Conservation (phyloP, 805 yeast species). For the Yarrowia sp. region DNA sequence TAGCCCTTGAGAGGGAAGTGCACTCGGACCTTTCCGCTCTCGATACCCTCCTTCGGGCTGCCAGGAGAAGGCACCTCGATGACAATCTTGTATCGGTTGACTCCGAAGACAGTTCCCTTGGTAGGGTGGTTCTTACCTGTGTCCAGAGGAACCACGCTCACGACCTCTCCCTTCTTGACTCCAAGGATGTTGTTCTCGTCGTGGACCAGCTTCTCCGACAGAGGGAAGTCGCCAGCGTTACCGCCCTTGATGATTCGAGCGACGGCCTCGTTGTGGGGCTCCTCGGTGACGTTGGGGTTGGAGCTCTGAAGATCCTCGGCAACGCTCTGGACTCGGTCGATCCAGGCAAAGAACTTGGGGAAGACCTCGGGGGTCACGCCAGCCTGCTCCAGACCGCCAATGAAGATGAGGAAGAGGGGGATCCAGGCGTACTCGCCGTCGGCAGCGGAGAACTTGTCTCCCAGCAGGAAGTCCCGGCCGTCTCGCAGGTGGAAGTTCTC, state of each 20-base stretch:
- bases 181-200: constrained; percentile 15
- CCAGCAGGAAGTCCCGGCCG: constrained; percentile 15
- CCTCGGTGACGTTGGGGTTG: constrained; percentile 15
- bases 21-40: constrained; percentile 6
- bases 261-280: neutral
- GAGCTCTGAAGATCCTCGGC: constrained; percentile 5
- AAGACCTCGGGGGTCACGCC: constrained; percentile 3
- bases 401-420: constrained; percentile 12
- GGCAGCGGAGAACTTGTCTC: constrained; percentile 1
- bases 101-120: constrained; percentile 15
- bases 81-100: constrained; percentile 20
- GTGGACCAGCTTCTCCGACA: constrained; percentile 10
- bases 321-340: constrained; percentile 5
- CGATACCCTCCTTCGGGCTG: constrained; percentile 2
- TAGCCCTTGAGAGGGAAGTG: constrained; percentile 23
- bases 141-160: constrained; percentile 19
- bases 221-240: constrained; percentile 20
- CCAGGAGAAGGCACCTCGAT: constrained; percentile 24
- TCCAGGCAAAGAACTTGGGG: constrained; percentile 26
- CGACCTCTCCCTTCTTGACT: neutral
- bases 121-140: constrained; percentile 23
- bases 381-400: constrained; percentile 20
- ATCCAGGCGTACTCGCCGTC: constrained; percentile 25
- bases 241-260: constrained; percentile 16
- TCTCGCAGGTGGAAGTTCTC: constrained; percentile 19